Evolutionary conservation across 208 protist genomes (phyloP), one percentile per base, ranked within the genome.

Genomic region (Naegleria lovaniensis): DNA sequence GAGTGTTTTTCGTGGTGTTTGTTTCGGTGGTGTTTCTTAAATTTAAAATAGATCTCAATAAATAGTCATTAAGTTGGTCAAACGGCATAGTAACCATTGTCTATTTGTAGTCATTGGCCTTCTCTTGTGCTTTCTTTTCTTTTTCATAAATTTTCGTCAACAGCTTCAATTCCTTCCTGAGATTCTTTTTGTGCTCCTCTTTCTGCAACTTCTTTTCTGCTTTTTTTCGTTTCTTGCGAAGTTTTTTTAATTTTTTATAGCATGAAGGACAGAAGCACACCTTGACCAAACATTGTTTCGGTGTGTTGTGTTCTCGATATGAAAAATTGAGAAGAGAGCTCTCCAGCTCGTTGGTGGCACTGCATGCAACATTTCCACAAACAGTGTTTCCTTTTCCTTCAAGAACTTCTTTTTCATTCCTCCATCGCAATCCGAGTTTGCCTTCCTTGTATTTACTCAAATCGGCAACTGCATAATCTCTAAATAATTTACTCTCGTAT

Each of bases 371-470:
- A 16, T 16, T 16, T 33, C 22, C 76, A 84, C 76, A 84, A 84
- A 40, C 33, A 36, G 15, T 2, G 15, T 40, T 11, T 84, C 76
- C 76, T 15, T 41, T 40, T 15, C 38, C 29, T 3, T 15, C 15
- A 5, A 84, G 29, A 39, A 84, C 76, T 40, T 84, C 76, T 40
- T 19, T 38, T 40, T 84, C 76, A 19, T 16, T 84, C 29, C 76
- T 84, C 76, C 76, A 84, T 19, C 76, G 0, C 29, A 84, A 33
- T 11, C 76, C 76, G 15, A 84, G 16, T 39, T 41, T 41, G 0
- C 76, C 76, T 36, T 84, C 33, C 38, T 84, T 84, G 33, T 84
- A 84, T 84, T 84, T 84, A 41, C 38, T 40, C 33, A 84, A 40
- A 84, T 84, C 38, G 13, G 76, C 76, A 84, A 84, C 29, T 41